Base-by-base conservation (phyloP, 768 basidiomycete species). In the Cantharellus cinnabarinus region DNA sequence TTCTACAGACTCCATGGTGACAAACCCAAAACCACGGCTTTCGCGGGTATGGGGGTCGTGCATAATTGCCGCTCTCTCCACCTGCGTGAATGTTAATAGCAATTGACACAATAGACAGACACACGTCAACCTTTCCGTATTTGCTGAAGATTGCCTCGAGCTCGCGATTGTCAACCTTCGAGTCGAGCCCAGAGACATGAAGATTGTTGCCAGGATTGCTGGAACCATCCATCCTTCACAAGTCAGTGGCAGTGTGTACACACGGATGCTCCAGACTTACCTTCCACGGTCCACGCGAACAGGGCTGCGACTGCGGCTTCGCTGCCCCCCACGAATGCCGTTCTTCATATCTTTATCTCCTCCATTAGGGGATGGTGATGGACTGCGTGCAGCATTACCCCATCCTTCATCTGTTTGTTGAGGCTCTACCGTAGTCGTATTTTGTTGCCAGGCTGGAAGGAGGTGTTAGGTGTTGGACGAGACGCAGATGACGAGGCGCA, bases 71-170 rank as follows among this genome's bases (percentile, higher is more conserved):
- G 75, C 76, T 66, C 80, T 80, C 64, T 75, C 68, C 60, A 81
- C 77, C 89, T 91, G 60, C 48, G 57, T 4, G 29, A 15, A 1
- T 48, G 56, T 42, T 34, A 5, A 35, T 5, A 59, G 50, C 15
- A 56, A 60, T 3, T 54, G 4, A 39, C 14, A 39, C 56, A 37
- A 52, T 2, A 38, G 42, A 7, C 37, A 37, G 35, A 48, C 53
- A n/a, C 2, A 42, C 35, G 44, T 50, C 48, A 76, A 89, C 89
- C 65, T 83, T 76, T 59, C 95, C 95, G 71, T 83, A 79, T 71
- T 91, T 93, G 62, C 79, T 76, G 68, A 99, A 99, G 4, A 81
- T 79, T 10, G 81, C 79, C 70, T 95, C 90, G 59, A 99, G 83
- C 65, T 89, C 84, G 58, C 85, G 81, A 41, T 85, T 85, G 66